Evolutionary conservation across 768 basidiomycete genomes (phyloP), one percentile per base, ranked within the genome.

Genomic region (Tylopilus sp.): DNA sequence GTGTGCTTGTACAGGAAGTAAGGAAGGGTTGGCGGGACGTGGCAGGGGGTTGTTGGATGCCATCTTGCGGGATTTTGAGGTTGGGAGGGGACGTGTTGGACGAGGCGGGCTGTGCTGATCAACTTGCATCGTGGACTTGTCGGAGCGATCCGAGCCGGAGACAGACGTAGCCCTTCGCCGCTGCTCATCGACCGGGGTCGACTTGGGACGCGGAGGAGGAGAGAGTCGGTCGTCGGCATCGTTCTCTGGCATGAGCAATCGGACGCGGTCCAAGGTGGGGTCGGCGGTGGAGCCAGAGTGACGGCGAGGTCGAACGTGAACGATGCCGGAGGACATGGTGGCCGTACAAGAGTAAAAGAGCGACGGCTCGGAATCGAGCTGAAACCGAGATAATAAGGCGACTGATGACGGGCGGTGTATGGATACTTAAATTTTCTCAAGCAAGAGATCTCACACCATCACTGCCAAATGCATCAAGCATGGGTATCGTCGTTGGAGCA

Each of bases 1-100:
- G 40, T 85, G 83, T 3, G 90, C 90, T 61, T 89, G 88, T 0
- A 90, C 77, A 26, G 93, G 93, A 5, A 93, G 72, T 82, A 91
- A 86, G 51, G 81, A 76, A 0, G 90, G 90, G 66, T 91, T 91
- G 1, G 82, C 77, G 3, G 74, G 68, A 11, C 71, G 69, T 7
- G 77, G 74, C 22, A 80, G 60, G 4, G 81, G 76, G 50, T 74
- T 77, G 59, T 76, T 64, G 52, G 73, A 63, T 15, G 69, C 65
- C 73, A 80, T 78, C 67, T 80, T 82, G 21, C 84, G 76, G 8
- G 77, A 56, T 63, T 82, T 82, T 8, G 76, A 75, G 13, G 73
- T 53, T 1, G 80, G 85, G 11, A 86, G 79, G 2, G 82, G 86
- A 20, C 80, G 77, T 3, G 85, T 87, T 0, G 85, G 87, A 39